phyloP scores from a whole-genome alignment of 768 basidiomycete genomes.

The Tulasnella sp. region DNA sequence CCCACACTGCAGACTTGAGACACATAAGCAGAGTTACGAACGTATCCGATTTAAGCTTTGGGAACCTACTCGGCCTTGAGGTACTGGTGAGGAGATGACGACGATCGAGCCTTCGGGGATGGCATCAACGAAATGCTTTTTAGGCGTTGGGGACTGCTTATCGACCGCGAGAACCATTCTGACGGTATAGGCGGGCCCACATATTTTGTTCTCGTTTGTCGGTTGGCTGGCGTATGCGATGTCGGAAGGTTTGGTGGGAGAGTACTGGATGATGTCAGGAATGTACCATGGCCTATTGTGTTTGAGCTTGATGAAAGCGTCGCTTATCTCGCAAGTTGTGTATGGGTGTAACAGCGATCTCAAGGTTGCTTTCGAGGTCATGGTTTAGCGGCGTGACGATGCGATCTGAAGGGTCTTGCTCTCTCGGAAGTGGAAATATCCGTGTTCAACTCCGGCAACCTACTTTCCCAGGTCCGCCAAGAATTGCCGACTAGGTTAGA shows the following conservation, averaged over 20 bases:
- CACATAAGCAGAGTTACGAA: slow-evolving; percentile 13
- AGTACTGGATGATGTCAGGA: slow-evolving; percentile 58
- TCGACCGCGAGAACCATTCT: slow-evolving; percentile 59
- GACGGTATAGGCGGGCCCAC: slow-evolving; percentile 81
- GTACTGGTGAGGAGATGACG: slow-evolving; percentile 55
- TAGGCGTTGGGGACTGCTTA: slow-evolving; percentile 47
- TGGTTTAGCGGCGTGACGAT: too few species aligned
- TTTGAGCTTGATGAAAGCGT: slow-evolving; percentile 75
- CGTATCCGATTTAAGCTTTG: background rate
- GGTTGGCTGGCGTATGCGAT: slow-evolving; percentile 21
- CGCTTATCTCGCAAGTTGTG: slow-evolving; percentile 77
- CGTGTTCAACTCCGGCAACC: too few species aligned
- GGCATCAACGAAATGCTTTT: slow-evolving; percentile 73
- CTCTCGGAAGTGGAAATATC: too few species aligned
- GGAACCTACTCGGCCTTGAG: slow-evolving; percentile 36
- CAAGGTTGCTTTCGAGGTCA: too few species aligned
- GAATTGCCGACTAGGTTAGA: too few species aligned
- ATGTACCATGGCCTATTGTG: slow-evolving; percentile 62
- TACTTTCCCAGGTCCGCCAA: too few species aligned
- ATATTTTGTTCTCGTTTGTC: slow-evolving; percentile 32
- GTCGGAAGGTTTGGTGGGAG: slow-evolving; percentile 29
- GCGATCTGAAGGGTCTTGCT: too few species aligned
- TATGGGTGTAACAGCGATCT: slow-evolving; percentile 7
- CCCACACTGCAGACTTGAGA: slow-evolving; percentile 83
- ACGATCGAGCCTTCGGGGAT: slow-evolving; percentile 53